Conservation (phyloP, 257 asterid genomes). For the Linderniella brevidens region DNA sequence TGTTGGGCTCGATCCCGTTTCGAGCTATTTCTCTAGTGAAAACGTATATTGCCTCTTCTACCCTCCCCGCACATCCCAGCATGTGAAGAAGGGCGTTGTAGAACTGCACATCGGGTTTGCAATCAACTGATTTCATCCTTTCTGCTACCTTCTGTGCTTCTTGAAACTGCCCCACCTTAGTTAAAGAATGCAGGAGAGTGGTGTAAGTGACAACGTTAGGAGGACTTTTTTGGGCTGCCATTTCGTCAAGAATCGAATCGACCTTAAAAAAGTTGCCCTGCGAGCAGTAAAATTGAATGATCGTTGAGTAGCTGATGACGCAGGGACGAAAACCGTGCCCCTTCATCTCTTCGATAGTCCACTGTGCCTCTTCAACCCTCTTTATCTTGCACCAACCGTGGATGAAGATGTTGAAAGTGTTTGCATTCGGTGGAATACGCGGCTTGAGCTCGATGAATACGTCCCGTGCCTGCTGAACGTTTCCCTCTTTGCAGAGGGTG, state of each 20-base stretch:
- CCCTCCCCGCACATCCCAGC: constrained; percentile 35
- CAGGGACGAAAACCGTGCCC: constrained; percentile 58
- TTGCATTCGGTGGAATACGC: constrained; percentile 47
- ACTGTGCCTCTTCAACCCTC: constrained; percentile 77
- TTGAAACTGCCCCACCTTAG: constrained; percentile 34
- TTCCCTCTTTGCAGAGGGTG: constrained; percentile 58
- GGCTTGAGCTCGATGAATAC: constrained; percentile 47
- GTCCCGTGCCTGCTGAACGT: constrained; percentile 48
- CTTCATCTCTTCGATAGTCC: constrained; percentile 89
- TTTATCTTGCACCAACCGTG: constrained; percentile 84
- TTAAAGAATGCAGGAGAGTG: constrained; percentile 50
- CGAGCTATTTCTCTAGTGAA: constrained; percentile 41
- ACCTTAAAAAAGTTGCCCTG: constrained; percentile 32
- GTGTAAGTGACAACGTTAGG: constrained; percentile 70
- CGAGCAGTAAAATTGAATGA: constrained; percentile 48
- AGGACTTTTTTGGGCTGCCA: constrained; percentile 41
- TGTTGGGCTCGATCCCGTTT: constrained; percentile 32
- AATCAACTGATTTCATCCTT: constrained; percentile 41
- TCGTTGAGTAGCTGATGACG: constrained; percentile 59
- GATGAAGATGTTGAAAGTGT: constrained; percentile 59
- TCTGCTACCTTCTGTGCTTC: constrained; percentile 45
- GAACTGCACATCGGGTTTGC: constrained; percentile 53
- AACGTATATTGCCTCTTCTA: constrained; percentile 32
- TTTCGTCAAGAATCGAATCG: constrained; percentile 61
- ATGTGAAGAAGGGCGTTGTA: constrained; percentile 64